These are phyloP conservation scores for Sugiyamaella novakii DNA, from an alignment of 1,139 yeast genomes.

Conservation along the genomic window DNA sequence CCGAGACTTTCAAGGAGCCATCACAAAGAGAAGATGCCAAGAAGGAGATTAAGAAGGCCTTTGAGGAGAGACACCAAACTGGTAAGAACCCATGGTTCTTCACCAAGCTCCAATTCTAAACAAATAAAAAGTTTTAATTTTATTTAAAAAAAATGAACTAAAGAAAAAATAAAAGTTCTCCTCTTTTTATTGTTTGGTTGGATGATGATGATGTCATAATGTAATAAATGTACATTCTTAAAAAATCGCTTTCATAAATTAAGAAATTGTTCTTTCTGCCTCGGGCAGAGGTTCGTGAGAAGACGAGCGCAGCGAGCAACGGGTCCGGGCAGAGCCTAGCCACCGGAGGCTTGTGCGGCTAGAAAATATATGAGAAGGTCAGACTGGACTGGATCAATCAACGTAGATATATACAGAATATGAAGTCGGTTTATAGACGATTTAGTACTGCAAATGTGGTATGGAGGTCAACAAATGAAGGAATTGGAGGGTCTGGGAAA, in stretches of 20 bases:
- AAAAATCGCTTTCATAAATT: conserved; percentile 9
- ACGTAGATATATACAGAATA: too few species aligned
- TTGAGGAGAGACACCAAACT: conserved; percentile 99
- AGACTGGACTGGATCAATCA: too few species aligned
- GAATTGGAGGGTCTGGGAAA: conserved; percentile 3
- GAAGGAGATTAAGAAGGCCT: conserved; percentile 98
- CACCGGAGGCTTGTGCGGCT: conserved; percentile 1
- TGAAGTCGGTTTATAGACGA: conserved; percentile 8
- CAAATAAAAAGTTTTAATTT: conserved; percentile 20
- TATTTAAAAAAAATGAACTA: conserved; percentile 5
- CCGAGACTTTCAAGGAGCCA: conserved; percentile 97
- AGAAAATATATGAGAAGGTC: not conserved
- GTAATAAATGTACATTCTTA: conserved; percentile 18
- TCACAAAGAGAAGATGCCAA: conserved; percentile 99
- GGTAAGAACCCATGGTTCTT: conserved; percentile 99
- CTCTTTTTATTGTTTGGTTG: conserved; percentile 12
- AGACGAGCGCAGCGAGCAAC: not conserved
- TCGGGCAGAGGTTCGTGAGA: too few species aligned
- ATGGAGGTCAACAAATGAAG: too few species aligned
- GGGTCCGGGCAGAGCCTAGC: not conserved
- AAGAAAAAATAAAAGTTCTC: conserved; percentile 5
- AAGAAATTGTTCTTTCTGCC: too few species aligned
- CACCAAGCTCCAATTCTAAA: conserved; percentile 96
- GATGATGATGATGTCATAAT: conserved; percentile 15
- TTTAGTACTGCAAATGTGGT: not conserved